Conservation (phyloP, 139 green algal genomes). For the Mychonastes homosphaera region DNA sequence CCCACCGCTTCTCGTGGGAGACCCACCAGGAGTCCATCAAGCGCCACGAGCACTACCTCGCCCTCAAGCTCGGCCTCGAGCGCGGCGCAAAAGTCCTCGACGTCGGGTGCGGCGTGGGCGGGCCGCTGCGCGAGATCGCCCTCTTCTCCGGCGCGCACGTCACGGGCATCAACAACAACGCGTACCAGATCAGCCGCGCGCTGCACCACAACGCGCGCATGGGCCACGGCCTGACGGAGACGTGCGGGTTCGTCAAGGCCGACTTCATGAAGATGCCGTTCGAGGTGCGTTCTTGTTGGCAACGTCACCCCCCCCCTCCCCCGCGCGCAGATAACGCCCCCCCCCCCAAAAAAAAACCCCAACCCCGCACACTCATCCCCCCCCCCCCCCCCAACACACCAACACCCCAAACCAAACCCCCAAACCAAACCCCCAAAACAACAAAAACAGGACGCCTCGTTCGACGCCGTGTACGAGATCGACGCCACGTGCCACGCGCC, state of each 20-base stretch:
- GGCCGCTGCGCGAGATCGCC: slow-evolving; percentile 52
- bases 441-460: slow-evolving; percentile 34
- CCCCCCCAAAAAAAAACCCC: no score
- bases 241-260: slow-evolving; percentile 40
- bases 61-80: slow-evolving; percentile 36
- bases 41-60: slow-evolving; percentile 61
- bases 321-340: no score
- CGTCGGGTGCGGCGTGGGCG: slow-evolving; percentile 58
- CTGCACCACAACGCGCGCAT: slow-evolving; percentile 18
- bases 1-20: slow-evolving; percentile 45
- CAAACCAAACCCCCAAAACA: no score
- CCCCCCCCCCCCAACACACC: no score
- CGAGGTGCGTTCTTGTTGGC: no score
- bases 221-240: slow-evolving; percentile 13
- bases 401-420: no score
- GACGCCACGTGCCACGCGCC: slow-evolving; percentile 65
- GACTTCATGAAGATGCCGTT: slow-evolving; percentile 62
- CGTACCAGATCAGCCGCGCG: slow-evolving; percentile 50
- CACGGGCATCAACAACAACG: slow-evolving; percentile 60
- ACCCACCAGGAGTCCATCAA: slow-evolving; percentile 48
- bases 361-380: no score
- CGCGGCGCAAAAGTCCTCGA: slow-evolving; percentile 36
- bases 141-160: slow-evolving; percentile 36
- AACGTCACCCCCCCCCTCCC: no score
- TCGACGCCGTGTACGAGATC: slow-evolving; percentile 52